phyloP scores from a whole-genome alignment of 1,139 yeast genomes.

The Nadsonia starkeyi-henricii region DNA sequence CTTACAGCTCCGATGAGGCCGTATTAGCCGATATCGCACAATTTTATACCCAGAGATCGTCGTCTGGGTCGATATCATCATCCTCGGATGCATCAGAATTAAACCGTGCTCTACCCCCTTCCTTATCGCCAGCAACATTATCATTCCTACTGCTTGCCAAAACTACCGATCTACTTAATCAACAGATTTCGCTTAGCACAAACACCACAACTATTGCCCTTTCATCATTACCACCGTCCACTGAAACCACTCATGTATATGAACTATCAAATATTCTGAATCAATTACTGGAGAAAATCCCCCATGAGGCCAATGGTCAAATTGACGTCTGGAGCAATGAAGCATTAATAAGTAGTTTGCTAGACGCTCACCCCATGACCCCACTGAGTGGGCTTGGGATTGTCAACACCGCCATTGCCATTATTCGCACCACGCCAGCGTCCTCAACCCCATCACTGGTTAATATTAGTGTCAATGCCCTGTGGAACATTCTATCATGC shows the following conservation, averaged over 20 bases:
- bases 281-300: constrained; percentile 33
- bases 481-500: constrained; percentile 27
- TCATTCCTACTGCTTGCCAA: constrained; percentile 29
- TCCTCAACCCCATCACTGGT: not conserved
- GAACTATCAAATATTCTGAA: constrained; percentile 28
- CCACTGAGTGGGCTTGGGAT: not conserved
- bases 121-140: constrained; percentile 33
- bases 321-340: constrained; percentile 4
- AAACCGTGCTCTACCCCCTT: constrained; percentile 19
- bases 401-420: not conserved
- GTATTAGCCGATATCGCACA: not conserved
- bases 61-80: not conserved
- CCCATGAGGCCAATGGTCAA: constrained; percentile 26
- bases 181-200: constrained; percentile 11
- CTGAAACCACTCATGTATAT: not conserved
- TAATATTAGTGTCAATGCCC: constrained; percentile 4
- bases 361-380: not conserved
- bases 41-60: not conserved
- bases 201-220: no score
- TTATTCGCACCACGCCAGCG: constrained; percentile 6
- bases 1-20: constrained; percentile 5
- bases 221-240: constrained; percentile 6
- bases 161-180: constrained; percentile 26
- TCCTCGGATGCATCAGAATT: not conserved
- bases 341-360: not conserved